phyloP scores from a whole-genome alignment of 2,329 filamentous ascomycete genomes.

The Aspergillus brunneoviolaceus region DNA sequence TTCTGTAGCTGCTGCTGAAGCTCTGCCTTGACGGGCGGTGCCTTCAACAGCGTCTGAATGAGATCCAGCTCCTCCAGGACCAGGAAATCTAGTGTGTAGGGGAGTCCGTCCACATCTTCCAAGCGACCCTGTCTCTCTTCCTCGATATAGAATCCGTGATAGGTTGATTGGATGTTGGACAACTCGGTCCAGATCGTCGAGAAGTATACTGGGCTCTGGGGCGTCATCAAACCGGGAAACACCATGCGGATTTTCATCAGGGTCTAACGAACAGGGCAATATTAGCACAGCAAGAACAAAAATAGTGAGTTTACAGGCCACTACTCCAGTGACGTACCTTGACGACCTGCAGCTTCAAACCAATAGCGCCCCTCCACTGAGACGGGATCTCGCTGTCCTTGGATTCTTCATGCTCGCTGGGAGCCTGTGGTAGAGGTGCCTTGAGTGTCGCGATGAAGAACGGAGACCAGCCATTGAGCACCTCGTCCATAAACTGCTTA shows the following conservation, averaged over 20 bases:
- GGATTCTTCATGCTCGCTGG: conserved; percentile 58
- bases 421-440: conserved; percentile 64
- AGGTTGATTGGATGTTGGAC: conserved; percentile 66
- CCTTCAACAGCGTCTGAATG: conserved; percentile 84
- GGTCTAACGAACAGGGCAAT: conserved; percentile 53
- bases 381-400: conserved; percentile 58
- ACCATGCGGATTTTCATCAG: conserved; percentile 83
- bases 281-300: conserved; percentile 9
- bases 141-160: conserved; percentile 81
- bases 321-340: conserved; percentile 53
- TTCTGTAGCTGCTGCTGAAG: conserved; percentile 74
- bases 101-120: conserved; percentile 86
- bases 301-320: background rate
- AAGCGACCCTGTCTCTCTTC: conserved; percentile 82
- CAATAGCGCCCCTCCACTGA: conserved; percentile 75
- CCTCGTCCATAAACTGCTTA: conserved; percentile 84
- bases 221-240: conserved; percentile 77
- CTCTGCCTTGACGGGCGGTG: conserved; percentile 82
- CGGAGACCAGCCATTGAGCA: conserved; percentile 79
- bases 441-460: conserved; percentile 84
- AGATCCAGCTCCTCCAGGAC: conserved; percentile 94
- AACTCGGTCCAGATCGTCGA: conserved; percentile 88
- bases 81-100: conserved; percentile 91
- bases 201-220: conserved; percentile 81
- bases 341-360: conserved; percentile 89